A percentile compares a stretch with the other conserved stretches of the same genome.
These are phyloP conservation scores for Cordyceps cateniannulata DNA, from an alignment of 2,329 filamentous ascomycete genomes.

Conservation along the genomic window DNA sequence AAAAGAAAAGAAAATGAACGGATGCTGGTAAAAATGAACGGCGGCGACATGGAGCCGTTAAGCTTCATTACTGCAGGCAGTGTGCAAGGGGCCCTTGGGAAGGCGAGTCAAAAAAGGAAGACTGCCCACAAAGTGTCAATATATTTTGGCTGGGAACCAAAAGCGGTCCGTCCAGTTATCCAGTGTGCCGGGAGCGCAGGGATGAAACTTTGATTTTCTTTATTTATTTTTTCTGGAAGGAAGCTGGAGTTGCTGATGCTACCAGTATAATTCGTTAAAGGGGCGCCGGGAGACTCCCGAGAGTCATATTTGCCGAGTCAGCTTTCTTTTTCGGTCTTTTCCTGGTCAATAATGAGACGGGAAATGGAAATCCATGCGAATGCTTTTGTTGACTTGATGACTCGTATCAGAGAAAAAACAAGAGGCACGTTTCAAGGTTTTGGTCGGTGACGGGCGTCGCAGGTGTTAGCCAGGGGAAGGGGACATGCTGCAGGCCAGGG, in stretches of 20 bases:
- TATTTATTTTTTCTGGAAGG: background rate
- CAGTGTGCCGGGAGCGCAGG: background rate
- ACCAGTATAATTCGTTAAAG: background rate
- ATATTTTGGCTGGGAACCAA: background rate
- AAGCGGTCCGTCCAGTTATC: background rate
- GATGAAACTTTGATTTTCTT: background rate
- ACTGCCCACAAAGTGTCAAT: background rate
- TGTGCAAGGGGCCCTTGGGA: background rate
- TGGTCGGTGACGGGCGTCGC: background rate
- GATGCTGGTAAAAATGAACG: background rate
- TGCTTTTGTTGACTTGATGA: background rate
- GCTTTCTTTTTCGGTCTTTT: background rate
- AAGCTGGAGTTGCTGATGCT: background rate
- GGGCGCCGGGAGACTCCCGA: background rate
- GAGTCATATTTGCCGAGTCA: background rate
- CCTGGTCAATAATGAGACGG: background rate
- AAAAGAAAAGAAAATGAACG: background rate
- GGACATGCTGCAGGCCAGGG: background rate
- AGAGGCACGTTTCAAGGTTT: no score
- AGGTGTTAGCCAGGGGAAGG: background rate
- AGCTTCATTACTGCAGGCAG: background rate
- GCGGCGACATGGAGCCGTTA: background rate
- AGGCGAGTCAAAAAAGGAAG: background rate
- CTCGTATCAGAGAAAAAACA: background rate
- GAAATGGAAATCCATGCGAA: no score